These are phyloP conservation scores for Hymenoscyphus infarciens DNA, from an alignment of 2,329 filamentous ascomycete genomes.

Conservation along the genomic window DNA sequence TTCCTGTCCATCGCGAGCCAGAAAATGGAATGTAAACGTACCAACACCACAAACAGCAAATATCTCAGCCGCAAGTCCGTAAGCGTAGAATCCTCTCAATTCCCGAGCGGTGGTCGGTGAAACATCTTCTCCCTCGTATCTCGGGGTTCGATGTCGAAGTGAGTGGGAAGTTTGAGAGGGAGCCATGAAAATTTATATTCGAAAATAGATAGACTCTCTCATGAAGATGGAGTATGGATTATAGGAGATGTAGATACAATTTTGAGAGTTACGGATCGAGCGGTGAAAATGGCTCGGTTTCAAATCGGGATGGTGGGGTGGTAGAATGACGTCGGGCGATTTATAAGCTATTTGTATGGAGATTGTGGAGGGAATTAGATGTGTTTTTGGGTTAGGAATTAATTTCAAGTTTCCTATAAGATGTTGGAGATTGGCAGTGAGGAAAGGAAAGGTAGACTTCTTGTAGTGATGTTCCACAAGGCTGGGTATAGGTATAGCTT, in stretches of 20 bases:
- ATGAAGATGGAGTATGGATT: background rate
- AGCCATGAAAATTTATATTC: background rate
- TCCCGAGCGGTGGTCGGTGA: conserved; percentile 81
- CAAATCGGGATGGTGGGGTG: background rate
- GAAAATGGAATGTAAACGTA: conserved; percentile 40
- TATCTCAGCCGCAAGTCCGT: conserved; percentile 92
- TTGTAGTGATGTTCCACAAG: no score
- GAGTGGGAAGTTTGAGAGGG: background rate
- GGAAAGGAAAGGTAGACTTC: no score
- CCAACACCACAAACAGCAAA: conserved; percentile 89
- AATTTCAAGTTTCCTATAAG: no score
- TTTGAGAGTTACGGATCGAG: background rate
- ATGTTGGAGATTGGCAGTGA: no score
- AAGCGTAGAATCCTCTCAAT: conserved; percentile 89
- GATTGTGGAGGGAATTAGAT: background rate
- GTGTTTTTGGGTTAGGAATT: no score
- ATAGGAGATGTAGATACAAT: background rate
- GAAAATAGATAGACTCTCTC: background rate
- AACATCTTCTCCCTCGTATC: conserved; percentile 78
- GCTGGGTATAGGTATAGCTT: no score
- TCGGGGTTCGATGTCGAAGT: conserved; percentile 35
- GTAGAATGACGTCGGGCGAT: background rate
- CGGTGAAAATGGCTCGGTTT: background rate
- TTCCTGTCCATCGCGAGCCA: no score
- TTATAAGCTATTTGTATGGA: background rate